Evolutionary conservation across 495 filamentous ascomycete species (phyloP), one percentile per base, ranked within the genome.

Genomic region (Thozetella sp.): DNA sequence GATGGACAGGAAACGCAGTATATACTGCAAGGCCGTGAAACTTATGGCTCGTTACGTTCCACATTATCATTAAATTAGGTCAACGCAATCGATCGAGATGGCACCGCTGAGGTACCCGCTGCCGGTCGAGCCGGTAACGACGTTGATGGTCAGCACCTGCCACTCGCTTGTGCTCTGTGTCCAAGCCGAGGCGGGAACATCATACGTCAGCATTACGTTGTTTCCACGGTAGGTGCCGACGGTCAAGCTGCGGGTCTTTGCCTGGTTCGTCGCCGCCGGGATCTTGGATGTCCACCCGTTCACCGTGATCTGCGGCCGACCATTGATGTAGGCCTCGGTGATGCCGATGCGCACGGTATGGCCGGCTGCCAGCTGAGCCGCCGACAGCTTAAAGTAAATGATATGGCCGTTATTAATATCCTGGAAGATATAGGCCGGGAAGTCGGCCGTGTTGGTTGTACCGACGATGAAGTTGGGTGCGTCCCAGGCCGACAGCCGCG

Each of bases 401-500:
- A 48, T 48, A n/a, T 48, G 43, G 11, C 43, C 43, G 43, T 48
- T 48, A n/a, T 48, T 48, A n/a, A 48, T 20, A n/a, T 48, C 43
- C 43, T 48, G 43, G 43, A 48, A 48, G n/a, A 48, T 11, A n/a
- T 48, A 48, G 43, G 43, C 43, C 9, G 43, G 43, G 43, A 48
- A 48, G 43, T 48, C 43, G 43, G 43, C 43, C 43, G 43, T 48
- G 43, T 48, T 48, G 9, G 43, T 48, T 3, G 43, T 48, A n/a
- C 43, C 43, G n/a, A 48, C 43, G 43, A 48, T 48, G 43, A 48
- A 48, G 43, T 48, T 48, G 43, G 43, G 43, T n/a, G 43, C 43
- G 43, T 48, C 43, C 43, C 43, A 48, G 43, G 43, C 10, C 10
- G n/a, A 20, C 10, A 48, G 43, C 43, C 43, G 43, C 43, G 43